phyloP scores from a whole-genome alignment of 2,329 filamentous ascomycete species.

The Cytospora piceae region DNA sequence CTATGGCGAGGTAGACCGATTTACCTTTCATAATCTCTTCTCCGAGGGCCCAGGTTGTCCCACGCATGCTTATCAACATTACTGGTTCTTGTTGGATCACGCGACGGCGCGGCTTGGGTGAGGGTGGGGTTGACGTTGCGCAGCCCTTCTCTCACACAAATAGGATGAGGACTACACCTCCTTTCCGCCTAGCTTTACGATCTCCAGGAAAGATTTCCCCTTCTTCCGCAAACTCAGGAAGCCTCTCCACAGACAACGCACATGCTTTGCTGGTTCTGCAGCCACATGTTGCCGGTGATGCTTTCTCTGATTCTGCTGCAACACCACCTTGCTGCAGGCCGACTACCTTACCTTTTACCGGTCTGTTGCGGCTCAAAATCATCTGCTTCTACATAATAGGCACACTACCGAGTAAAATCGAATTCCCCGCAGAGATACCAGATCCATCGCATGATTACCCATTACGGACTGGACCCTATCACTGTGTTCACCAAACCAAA shows the following conservation, averaged over 20 bases:
- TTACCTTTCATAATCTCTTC: constrained; percentile 8
- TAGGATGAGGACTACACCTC: constrained; percentile 14
- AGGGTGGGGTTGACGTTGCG: constrained; percentile 21
- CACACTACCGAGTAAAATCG: not conserved
- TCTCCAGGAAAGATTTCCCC: not conserved
- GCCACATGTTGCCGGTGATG: constrained; percentile 2
- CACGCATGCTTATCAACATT: not conserved
- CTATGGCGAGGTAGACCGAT: constrained; percentile 8
- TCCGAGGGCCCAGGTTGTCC: constrained; percentile 13
- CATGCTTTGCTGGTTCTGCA: constrained; percentile 12
- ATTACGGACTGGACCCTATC: constrained; percentile 9
- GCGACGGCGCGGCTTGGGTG: constrained; percentile 11
- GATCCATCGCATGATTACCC: constrained; percentile 6
- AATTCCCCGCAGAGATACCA: constrained; percentile 10
- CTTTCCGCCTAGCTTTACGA: constrained; percentile 18
- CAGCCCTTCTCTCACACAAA: constrained; percentile 20
- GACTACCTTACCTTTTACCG: constrained; percentile 1
- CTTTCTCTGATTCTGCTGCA: constrained; percentile 16
- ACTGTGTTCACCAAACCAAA: constrained; percentile 5
- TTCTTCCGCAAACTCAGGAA: constrained; percentile 1
- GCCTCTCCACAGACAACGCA: constrained; percentile 14
- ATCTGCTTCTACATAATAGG: not conserved
- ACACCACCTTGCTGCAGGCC: constrained; percentile 10
- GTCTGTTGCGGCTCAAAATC: constrained; percentile 25
- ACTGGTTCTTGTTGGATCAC: constrained; percentile 19